phyloP scores from a whole-genome alignment of 805 yeast species.

The Ogataea pini region DNA sequence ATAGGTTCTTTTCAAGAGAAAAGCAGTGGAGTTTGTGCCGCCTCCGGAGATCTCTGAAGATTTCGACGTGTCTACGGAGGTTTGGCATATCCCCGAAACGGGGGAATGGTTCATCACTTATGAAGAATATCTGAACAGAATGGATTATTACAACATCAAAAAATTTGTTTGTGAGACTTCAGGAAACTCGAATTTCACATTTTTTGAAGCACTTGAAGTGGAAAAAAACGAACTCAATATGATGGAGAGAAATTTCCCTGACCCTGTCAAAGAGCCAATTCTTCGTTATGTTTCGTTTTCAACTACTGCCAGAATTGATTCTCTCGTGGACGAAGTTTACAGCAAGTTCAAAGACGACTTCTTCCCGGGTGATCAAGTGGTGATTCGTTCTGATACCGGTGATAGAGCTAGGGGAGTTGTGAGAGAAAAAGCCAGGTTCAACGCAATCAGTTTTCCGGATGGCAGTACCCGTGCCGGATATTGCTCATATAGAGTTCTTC shows the following conservation, averaged over 20 bases:
- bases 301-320: conserved; percentile 77
- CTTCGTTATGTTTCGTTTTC: conserved; percentile 81
- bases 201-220: conserved; percentile 80
- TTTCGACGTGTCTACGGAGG: conserved; percentile 54
- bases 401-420: conserved; percentile 59
- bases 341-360: conserved; percentile 74
- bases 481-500: conserved; percentile 70
- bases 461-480: conserved; percentile 44
- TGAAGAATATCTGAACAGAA: conserved; percentile 68
- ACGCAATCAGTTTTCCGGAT: conserved; percentile 42
- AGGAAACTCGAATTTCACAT: conserved; percentile 89
- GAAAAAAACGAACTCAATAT: conserved; percentile 64
- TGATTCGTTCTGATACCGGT: conserved; percentile 49
- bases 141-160: conserved; percentile 71
- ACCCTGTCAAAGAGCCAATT: conserved; percentile 89
- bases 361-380: conserved; percentile 88
- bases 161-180: conserved; percentile 95
- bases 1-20: conserved; percentile 75
- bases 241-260: conserved; percentile 85
- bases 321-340: conserved; percentile 85
- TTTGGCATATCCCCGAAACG: conserved; percentile 82
- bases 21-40: conserved; percentile 60
- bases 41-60: conserved; percentile 61
- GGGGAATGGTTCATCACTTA: conserved; percentile 84
- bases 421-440: conserved; percentile 83